These are phyloP conservation scores for Bolboschoenus planiculmis DNA, from an alignment of 176 grass and related monocot genomes.

Conservation along the genomic window DNA sequence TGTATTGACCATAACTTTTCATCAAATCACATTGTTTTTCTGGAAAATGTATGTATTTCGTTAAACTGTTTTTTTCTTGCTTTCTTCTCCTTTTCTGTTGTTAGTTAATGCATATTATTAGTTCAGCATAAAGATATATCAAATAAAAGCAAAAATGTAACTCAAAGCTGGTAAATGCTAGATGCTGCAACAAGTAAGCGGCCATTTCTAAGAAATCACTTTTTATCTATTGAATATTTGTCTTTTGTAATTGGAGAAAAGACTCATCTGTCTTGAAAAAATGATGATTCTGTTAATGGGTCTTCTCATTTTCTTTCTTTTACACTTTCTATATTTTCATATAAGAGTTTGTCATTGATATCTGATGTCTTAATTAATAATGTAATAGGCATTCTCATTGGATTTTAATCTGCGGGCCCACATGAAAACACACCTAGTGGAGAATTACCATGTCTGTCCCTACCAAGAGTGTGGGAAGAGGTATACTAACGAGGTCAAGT, in stretches of 20 bases:
- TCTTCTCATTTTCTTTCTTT: too few species aligned
- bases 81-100: background rate
- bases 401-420: conserved; percentile 92
- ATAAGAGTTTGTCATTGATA: too few species aligned
- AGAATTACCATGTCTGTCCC: conserved; percentile 92
- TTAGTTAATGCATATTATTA: background rate
- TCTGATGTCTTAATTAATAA: background rate
- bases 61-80: background rate
- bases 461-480: conserved; percentile 74
- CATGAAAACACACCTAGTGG: conserved; percentile 63
- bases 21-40: background rate
- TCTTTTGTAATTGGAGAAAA: too few species aligned
- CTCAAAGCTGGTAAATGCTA: background rate
- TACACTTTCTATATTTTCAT: too few species aligned
- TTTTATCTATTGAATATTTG: too few species aligned
- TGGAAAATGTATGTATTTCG: background rate
- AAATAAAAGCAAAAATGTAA: background rate
- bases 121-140: background rate
- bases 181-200: background rate
- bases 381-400: conserved; percentile 86
- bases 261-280: too few species aligned
- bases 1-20: background rate
- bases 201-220: background rate
- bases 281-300: too few species aligned
- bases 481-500: conserved; percentile 78